Base-by-base conservation (phyloP, 2,329 filamentous ascomycete genomes). In the Trichoderma sp. region DNA sequence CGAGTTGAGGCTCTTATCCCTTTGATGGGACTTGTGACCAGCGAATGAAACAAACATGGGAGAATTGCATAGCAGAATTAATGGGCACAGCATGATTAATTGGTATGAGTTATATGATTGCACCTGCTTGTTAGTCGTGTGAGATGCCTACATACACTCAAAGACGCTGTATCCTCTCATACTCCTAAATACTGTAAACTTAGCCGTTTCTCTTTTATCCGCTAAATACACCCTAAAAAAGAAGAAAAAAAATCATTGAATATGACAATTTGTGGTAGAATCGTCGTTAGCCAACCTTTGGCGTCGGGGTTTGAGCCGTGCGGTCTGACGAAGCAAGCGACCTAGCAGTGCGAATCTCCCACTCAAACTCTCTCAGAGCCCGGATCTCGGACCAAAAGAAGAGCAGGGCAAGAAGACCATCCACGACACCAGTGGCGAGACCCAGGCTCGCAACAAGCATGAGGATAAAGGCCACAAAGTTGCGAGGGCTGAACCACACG, bases 301-400 rank as follows among this genome's bases (percentile, higher is more conserved):
- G n/a, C 15, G n/a, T 3, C n/a, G 42, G 15, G 1, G n/a, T 19
- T 25, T 64, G 22, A 9, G 22, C 32, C 13, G 29, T 12, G 4
- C 7, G 19, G 5, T 29, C 39, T 12, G 54, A 17, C 4, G 74
- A 76, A 25, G 80, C 79, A 5, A 78, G 74, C 0, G 81, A 79
- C 70, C 81, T 89, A 13, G 90, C 90, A 76, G 91, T 94, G 60
- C 82, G 82, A 29, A 98, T 89, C 79, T 99, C 95, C 91, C 93
- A 97, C 76, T 95, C 89, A 80, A 98, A 98, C 81, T 99, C 95
- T 74, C 88, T 90, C 65, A 99, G 81, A 4, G 91, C 90, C 68
- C 93, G 86, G 68, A 97, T 80, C 80, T 99, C 95, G 69, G 89
- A 89, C 12, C 90, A 89, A 68, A 97, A 90, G 77, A 99, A 99